Evolutionary conservation across 768 basidiomycete genomes (phyloP).

Genomic region (Xanthoconium stramineum): DNA sequence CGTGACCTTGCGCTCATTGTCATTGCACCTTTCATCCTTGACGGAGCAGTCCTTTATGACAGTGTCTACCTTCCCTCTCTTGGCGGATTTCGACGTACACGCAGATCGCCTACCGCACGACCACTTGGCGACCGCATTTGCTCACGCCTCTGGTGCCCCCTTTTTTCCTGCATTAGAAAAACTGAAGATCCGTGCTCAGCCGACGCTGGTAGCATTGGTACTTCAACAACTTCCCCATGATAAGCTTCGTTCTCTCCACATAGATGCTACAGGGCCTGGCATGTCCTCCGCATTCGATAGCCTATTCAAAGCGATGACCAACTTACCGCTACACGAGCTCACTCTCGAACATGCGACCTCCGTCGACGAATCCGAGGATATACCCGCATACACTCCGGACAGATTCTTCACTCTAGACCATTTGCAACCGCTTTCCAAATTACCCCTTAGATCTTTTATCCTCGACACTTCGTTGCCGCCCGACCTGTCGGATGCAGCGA

Average conservation of each 20-base stretch:
- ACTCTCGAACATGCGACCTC: constrained; percentile 38
- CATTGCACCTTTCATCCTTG: constrained; percentile 41
- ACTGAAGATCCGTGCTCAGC: constrained; percentile 39
- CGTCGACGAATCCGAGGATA: constrained; percentile 32
- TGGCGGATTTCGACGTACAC: constrained; percentile 44
- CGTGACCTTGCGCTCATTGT: constrained; percentile 34
- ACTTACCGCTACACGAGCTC: constrained; percentile 34
- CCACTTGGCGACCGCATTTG: constrained; percentile 9
- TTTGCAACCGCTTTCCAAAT: constrained; percentile 34
- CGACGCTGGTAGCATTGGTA: constrained; percentile 33
- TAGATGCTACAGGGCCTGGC: constrained; percentile 35
- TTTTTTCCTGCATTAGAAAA: constrained; percentile 38
- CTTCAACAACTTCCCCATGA: constrained; percentile 32
- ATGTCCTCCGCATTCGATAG: constrained; percentile 32
- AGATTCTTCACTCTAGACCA: constrained; percentile 27
- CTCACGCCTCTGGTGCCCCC: neutral
- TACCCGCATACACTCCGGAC: constrained; percentile 16
- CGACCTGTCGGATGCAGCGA: constrained; percentile 35
- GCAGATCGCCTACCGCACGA: constrained; percentile 36
- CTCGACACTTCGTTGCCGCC: constrained; percentile 41
- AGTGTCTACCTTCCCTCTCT: constrained; percentile 35
- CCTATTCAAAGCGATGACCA: constrained; percentile 33
- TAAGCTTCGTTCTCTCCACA: constrained; percentile 34
- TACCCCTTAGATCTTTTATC: constrained; percentile 35
- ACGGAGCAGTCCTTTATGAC: constrained; percentile 35